These are phyloP conservation scores for Auxenochlorella protothecoides DNA, from an alignment of 139 green algal species.

Conservation along the genomic window DNA sequence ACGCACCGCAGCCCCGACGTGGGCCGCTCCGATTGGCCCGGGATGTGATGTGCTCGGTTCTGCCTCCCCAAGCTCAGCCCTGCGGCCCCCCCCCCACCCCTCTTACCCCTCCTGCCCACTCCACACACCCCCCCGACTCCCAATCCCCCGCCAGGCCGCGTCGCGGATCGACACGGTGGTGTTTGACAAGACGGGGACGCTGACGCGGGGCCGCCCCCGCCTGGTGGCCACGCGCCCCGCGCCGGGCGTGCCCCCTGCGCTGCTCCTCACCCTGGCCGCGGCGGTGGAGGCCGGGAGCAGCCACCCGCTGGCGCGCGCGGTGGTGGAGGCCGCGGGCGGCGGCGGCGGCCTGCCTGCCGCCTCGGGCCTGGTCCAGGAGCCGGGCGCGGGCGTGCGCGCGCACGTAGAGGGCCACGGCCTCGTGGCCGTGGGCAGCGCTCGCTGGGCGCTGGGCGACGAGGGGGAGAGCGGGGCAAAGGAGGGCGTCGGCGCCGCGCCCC, in stretches of 20 bases:
- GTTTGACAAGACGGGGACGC: slow-evolving; percentile 93
- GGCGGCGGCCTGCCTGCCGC: slow-evolving; percentile 2
- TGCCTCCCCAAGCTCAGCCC: neutral
- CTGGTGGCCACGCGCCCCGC: slow-evolving; percentile 21
- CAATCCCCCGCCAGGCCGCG: slow-evolving; percentile 12
- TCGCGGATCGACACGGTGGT: slow-evolving; percentile 70
- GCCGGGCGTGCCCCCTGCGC: neutral
- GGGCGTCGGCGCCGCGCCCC: no score
- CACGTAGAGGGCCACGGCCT: slow-evolving; percentile 32
- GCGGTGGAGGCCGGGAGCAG: slow-evolving; percentile 58
- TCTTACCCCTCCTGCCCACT: no score
- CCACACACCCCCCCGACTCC: neutral
- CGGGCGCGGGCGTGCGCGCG: slow-evolving; percentile 56
- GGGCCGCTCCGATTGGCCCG: no score
- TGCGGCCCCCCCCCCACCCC: neutral
- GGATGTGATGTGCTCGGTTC: neutral
- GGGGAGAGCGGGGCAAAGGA: no score
- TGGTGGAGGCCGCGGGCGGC: slow-evolving; percentile 13
- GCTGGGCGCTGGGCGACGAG: no score
- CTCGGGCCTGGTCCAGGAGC: slow-evolving; percentile 58
- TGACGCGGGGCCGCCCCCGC: slow-evolving; percentile 68
- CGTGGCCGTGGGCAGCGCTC: no score
- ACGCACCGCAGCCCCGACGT: neutral
- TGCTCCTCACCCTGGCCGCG: slow-evolving; percentile 59
- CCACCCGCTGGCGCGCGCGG: slow-evolving; percentile 59